These are phyloP conservation scores for Lizanozyma gosingica DNA, from an alignment of 1,139 yeast genomes.

Conservation along the genomic window DNA sequence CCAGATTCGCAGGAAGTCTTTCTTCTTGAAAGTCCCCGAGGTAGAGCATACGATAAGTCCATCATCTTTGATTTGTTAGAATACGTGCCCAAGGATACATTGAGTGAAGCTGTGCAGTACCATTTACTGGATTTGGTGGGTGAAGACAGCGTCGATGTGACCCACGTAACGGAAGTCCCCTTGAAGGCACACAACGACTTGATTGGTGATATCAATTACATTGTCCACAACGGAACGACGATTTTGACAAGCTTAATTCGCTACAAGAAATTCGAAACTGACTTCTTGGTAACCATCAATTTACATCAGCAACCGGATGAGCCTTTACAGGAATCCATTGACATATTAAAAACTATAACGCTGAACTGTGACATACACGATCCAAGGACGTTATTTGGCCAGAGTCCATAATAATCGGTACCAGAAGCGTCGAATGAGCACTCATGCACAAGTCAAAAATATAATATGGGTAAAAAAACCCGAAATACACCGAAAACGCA, in stretches of 20 bases:
- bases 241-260: neutral
- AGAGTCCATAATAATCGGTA: too few species aligned
- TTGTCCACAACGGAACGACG: neutral
- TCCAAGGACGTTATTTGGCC: neutral
- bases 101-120: conserved; percentile 17
- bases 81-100: conserved; percentile 15
- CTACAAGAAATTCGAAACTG: neutral
- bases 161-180: neutral
- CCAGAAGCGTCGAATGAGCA: too few species aligned
- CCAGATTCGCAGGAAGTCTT: conserved; percentile 42
- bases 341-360: neutral
- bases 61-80: conserved; percentile 34
- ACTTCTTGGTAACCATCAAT: neutral
- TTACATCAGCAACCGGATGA: neutral
- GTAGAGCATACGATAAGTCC: conserved; percentile 21
- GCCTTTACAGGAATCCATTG: neutral
- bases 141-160: neutral
- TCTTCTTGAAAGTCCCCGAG: conserved; percentile 18
- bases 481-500: too few species aligned
- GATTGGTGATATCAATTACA: neutral
- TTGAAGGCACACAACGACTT: neutral
- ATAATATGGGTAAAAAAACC: too few species aligned
- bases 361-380: neutral
- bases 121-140: conserved; percentile 22
- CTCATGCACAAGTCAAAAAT: too few species aligned